Evolutionary conservation across 306 rosid genomes (phyloP).

Genomic region (Senna siamea): DNA sequence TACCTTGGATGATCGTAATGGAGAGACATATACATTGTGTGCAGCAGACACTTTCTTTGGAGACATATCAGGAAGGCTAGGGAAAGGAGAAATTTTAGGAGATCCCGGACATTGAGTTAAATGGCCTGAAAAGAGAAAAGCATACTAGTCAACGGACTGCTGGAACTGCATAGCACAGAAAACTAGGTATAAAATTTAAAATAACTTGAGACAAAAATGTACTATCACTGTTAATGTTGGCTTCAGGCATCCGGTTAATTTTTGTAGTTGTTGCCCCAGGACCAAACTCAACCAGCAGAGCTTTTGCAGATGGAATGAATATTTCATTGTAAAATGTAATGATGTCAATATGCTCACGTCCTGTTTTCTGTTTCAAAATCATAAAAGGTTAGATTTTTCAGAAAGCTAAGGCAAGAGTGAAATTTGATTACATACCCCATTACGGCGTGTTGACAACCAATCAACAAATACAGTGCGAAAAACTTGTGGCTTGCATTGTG

Average conservation of each 20-base stretch:
- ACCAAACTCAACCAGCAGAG: constrained; percentile 89
- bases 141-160: constrained; percentile 36
- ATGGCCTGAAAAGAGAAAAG: constrained; percentile 37
- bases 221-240: constrained; percentile 70
- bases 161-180: constrained; percentile 25
- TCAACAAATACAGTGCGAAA: constrained; percentile 91
- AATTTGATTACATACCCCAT: constrained; percentile 60
- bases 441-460: constrained; percentile 75
- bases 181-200: constrained; percentile 6
- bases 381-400: constrained; percentile 39
- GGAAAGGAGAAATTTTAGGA: constrained; percentile 88
- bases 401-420: constrained; percentile 9
- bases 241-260: constrained; percentile 65
- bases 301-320: constrained; percentile 86
- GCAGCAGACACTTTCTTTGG: constrained; percentile 96
- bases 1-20: constrained; percentile 97
- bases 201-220: constrained; percentile 32
- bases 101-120: constrained; percentile 90
- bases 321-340: constrained; percentile 87
- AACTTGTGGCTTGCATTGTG: constrained; percentile 90
- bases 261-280: constrained; percentile 68
- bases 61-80: constrained; percentile 98
- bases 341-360: constrained; percentile 89
- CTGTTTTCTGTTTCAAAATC: constrained; percentile 64
- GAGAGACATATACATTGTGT: constrained; percentile 95